phyloP scores from a whole-genome alignment of 176 grass and related monocot genomes.

The Urochloa ruziziensis region DNA sequence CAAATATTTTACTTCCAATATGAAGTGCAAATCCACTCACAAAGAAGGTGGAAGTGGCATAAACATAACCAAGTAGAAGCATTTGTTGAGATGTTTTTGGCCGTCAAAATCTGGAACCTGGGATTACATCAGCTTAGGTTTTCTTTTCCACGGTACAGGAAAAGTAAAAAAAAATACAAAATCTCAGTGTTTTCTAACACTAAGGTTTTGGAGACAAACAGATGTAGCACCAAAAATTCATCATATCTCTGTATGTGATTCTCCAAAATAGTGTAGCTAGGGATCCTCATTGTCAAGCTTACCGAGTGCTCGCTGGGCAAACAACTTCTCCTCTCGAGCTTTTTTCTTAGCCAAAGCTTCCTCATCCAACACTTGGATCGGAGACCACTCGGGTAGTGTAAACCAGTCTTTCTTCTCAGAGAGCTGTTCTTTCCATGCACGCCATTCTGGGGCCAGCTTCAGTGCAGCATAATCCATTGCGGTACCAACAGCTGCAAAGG shows the following conservation, averaged over 20 bases:
- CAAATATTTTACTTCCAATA: background rate
- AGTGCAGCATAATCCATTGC: constrained; percentile 52
- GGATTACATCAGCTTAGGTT: background rate
- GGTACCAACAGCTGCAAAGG: constrained; percentile 67
- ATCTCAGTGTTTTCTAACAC: constrained; percentile 7
- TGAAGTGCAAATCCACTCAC: background rate
- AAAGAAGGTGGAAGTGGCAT: background rate
- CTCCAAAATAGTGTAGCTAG: constrained; percentile 18
- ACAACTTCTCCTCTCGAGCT: constrained; percentile 53
- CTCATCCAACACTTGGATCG: constrained; percentile 89
- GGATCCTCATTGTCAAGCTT: constrained; percentile 55
- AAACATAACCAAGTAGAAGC: background rate
- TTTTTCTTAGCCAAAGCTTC: constrained; percentile 65
- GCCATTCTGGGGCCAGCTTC: constrained; percentile 53
- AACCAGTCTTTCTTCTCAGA: constrained; percentile 58
- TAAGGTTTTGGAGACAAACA: background rate
- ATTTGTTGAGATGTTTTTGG: background rate
- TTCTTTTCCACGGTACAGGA: background rate
- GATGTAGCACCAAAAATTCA: background rate
- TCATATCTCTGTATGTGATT: background rate
- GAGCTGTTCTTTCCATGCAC: constrained; percentile 30
- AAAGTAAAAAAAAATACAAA: background rate
- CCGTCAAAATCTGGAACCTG: background rate
- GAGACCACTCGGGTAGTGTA: constrained; percentile 69
- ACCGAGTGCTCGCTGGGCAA: constrained; percentile 32